Percentiles rank a stretch among this genome's conserved stretches.
These are phyloP conservation scores for Croton laevigatus DNA, from an alignment of 441 rosid species.

Conservation along the genomic window DNA sequence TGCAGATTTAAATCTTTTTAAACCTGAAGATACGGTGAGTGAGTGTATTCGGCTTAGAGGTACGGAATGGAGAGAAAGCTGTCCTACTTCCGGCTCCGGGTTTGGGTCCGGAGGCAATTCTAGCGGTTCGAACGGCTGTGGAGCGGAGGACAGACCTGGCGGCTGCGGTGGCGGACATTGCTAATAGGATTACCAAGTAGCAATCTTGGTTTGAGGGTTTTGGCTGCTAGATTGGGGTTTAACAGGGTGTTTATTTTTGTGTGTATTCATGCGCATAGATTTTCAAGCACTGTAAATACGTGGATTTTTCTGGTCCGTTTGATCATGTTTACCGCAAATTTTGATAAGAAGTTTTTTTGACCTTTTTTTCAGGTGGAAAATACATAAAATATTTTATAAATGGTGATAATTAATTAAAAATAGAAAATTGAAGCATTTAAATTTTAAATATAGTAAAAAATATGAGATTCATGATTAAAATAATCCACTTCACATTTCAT, in stretches of 20 bases:
- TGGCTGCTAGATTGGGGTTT: slow-evolving; percentile 3
- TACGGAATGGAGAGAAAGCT: slow-evolving; percentile 40
- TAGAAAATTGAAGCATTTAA: no score
- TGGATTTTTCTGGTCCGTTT: slow-evolving; percentile 5
- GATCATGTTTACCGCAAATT: background rate
- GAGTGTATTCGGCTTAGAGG: slow-evolving; percentile 49
- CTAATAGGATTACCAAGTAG: background rate
- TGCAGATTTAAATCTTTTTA: background rate
- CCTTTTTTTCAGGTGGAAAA: no score
- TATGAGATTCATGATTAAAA: no score
- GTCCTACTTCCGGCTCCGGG: slow-evolving; percentile 33
- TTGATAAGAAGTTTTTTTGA: no score
- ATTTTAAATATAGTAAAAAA: no score
- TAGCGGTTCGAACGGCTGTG: slow-evolving; percentile 38
- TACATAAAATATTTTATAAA: no score
- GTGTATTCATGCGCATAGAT: background rate
- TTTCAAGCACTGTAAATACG: background rate
- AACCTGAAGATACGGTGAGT: slow-evolving; percentile 68
- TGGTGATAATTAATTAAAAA: no score
- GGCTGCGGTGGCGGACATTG: slow-evolving; percentile 50
- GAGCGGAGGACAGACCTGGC: slow-evolving; percentile 71
- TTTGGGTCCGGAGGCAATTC: slow-evolving; percentile 37
- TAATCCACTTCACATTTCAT: no score
- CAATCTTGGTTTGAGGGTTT: slow-evolving; percentile 26
- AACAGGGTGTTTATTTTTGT: background rate